Conservation (phyloP, 768 basidiomycete genomes). For the Psilocybe sp. region DNA sequence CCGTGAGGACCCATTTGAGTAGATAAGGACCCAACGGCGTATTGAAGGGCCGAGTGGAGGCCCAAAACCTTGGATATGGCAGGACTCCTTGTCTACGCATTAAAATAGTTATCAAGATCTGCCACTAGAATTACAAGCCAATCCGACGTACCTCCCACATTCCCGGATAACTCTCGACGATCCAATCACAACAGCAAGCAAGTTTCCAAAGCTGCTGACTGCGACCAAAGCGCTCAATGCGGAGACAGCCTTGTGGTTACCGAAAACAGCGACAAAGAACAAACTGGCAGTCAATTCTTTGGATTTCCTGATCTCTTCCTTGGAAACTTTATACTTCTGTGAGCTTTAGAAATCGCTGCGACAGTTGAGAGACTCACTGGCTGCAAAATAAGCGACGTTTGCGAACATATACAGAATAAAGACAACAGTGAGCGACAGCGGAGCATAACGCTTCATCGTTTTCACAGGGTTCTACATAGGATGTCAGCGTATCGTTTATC, state of each 20-base stretch:
- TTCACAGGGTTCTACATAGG: conserved; percentile 34
- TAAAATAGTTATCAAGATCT: too few relatives aligned
- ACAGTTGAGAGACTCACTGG: conserved; percentile 19
- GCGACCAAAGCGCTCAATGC: conserved; percentile 36
- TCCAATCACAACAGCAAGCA: conserved; percentile 35
- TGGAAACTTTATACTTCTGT: conserved; percentile 30
- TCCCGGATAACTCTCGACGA: conserved; percentile 46
- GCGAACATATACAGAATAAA: conserved; percentile 45
- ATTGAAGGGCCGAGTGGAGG: conserved; percentile 48
- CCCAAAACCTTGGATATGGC: conserved; percentile 48
- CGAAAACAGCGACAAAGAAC: conserved; percentile 52
- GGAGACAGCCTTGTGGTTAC: conserved; percentile 29
- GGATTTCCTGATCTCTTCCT: conserved; percentile 38
- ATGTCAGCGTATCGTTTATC: neutral
- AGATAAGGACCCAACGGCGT: conserved; percentile 46
- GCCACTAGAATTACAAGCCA: too few relatives aligned
- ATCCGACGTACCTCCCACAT: conserved; percentile 28
- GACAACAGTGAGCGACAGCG: conserved; percentile 43
- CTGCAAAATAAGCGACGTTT: conserved; percentile 40
- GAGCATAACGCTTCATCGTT: conserved; percentile 43
- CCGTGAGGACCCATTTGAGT: conserved; percentile 42
- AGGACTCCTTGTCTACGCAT: conserved; percentile 43
- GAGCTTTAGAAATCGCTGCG: neutral
- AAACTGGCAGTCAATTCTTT: conserved; percentile 44
- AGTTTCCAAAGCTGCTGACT: conserved; percentile 38